Percentiles rank a stretch among this genome's conserved stretches.
Conservation (phyloP, 805 yeast species). For the Saturnispora saitoi region DNA sequence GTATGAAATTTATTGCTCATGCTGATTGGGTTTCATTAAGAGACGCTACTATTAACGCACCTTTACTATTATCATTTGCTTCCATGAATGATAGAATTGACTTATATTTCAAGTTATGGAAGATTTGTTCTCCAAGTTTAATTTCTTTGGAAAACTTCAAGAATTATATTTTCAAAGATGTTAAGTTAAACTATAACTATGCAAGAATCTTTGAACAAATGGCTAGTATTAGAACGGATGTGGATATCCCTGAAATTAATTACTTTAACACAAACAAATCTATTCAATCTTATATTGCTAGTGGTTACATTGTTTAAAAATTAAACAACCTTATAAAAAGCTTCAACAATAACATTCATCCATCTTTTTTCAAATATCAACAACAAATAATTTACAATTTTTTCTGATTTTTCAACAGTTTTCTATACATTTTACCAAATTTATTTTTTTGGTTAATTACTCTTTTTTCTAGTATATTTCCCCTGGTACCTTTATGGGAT, state of each 20-base stretch:
- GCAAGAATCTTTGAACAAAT: conserved; percentile 32
- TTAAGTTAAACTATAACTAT: conserved; percentile 34
- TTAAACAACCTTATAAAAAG: not conserved
- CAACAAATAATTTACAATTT: not conserved
- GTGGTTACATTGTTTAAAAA: conserved; percentile 16
- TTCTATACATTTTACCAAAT: not conserved
- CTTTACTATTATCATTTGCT: conserved; percentile 23
- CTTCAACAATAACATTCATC: not conserved
- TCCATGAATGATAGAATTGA: conserved; percentile 38
- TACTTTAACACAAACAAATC: conserved; percentile 26
- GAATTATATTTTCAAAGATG: conserved; percentile 37
- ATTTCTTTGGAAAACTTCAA: conserved; percentile 40
- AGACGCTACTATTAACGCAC: conserved; percentile 58
- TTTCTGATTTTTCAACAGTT: not conserved
- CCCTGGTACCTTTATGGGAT: not conserved
- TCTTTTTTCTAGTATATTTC: not conserved
- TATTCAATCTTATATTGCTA: conserved; percentile 25
- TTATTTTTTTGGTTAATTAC: not conserved
- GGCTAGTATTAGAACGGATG: conserved; percentile 31
- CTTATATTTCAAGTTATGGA: conserved; percentile 47
- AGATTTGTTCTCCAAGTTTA: conserved; percentile 39
- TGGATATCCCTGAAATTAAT: conserved; percentile 34
- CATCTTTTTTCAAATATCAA: not conserved
- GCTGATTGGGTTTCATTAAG: conserved; percentile 82
- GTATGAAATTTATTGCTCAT: conserved; percentile 58